Evolutionary conservation across 2,329 filamentous ascomycete genomes (phyloP).

Genomic region (Geoglossum cookeanum): DNA sequence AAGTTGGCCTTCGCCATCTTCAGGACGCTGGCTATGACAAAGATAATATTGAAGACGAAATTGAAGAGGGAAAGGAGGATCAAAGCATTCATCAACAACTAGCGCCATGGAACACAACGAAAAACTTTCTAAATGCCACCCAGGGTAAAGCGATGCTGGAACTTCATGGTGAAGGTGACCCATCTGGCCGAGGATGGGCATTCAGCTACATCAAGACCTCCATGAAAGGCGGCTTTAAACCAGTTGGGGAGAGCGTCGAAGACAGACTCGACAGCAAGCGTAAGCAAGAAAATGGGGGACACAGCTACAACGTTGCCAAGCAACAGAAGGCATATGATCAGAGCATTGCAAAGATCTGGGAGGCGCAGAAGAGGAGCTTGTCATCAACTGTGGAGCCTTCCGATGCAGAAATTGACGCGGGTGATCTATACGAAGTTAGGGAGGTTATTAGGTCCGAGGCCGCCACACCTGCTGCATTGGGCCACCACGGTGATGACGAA

Average conservation of each 20-base stretch:
- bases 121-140: constrained; percentile 87
- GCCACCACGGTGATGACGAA: constrained; percentile 53
- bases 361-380: constrained; percentile 62
- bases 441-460: constrained; percentile 49
- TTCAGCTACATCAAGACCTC: constrained; percentile 96
- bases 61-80: constrained; percentile 45
- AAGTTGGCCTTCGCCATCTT: constrained; percentile 79
- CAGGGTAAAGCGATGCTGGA: constrained; percentile 94
- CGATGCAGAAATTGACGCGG: constrained; percentile 47
- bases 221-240: constrained; percentile 96
- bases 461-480: constrained; percentile 34
- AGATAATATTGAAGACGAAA: constrained; percentile 44
- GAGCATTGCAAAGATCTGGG: constrained; percentile 83
- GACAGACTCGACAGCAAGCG: constrained; percentile 64
- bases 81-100: constrained; percentile 73
- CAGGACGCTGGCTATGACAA: constrained; percentile 67
- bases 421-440: constrained; percentile 25
- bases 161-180: constrained; percentile 84
- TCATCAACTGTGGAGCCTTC: constrained; percentile 56
- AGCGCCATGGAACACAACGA: constrained; percentile 90
- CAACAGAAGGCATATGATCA: constrained; percentile 86
- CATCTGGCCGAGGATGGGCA: constrained; percentile 77
- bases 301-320: constrained; percentile 92
- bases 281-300: constrained; percentile 55
- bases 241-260: constrained; percentile 72